Base-by-base conservation (phyloP, 805 yeast genomes). In the Ogataea neopini region DNA sequence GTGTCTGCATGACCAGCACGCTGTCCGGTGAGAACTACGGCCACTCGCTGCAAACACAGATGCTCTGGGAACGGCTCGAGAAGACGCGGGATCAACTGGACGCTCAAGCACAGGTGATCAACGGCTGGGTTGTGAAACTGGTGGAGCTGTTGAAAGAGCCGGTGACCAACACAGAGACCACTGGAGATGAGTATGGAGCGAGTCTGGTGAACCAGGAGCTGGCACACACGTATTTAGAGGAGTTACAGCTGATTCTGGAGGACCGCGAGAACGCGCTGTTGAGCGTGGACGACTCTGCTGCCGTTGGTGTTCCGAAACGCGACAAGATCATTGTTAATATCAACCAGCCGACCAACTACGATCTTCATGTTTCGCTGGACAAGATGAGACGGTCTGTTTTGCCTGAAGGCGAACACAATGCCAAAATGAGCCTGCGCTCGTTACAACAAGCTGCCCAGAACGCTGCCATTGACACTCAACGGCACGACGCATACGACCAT, bases 151-250 rank as follows among this genome's bases (percentile, higher is more conserved):
- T 87, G 40, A 59, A 69, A 29, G 70, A 69, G n/a, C 81, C 81
- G 0, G 70, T 86, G 6, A 67, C 57, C 1, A 48, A 43, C 26
- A 48, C 45, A 6, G 52, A 47, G 23, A 61, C 58, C 2, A 81
- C 83, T 44, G 90, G 91, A 11, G 86, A 81, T 42, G 97, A 90
- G 58, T 94, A 91, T 64, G 83, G 80, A 10, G 77, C 76, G 4
- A 83, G 96, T 0, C 70, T 92, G 41, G 79, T 80, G 35, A 83
- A 79, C 40, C 98, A 92, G 63, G 95, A 86, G 48, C 73, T 77
- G 48, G 84, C 84, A 0, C 79, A 80, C 34, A 73, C 79, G 0
- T 75, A 80, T 47, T 68, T 87, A 48, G 80, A 79, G 43, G 76
- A 79, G 15, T 49, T 86, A 6, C 80, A 80, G 45, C 65, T 70